These are phyloP conservation scores for Eremothecium coryli DNA, from an alignment of 1,139 yeast species.

Conservation along the genomic window DNA sequence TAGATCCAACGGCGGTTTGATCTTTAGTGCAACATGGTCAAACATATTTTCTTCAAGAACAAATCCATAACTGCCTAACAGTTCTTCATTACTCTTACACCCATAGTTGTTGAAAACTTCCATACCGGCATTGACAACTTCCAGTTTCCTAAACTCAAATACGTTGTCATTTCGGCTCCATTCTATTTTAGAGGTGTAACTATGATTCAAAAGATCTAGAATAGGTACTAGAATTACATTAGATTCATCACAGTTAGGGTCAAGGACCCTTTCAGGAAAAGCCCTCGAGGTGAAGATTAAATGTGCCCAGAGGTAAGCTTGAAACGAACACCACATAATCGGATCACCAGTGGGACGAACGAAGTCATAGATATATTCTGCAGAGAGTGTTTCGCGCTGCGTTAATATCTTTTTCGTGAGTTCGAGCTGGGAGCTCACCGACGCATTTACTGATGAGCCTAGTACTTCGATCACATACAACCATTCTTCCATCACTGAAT, in stretches of 20 bases:
- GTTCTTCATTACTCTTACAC: conserved; percentile 73
- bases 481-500: conserved; percentile 30
- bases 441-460: neutral
- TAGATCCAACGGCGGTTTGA: conserved; percentile 38
- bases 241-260: conserved; percentile 20
- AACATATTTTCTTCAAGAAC: conserved; percentile 49
- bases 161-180: conserved; percentile 41
- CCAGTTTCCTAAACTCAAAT: conserved; percentile 21
- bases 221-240: conserved; percentile 65
- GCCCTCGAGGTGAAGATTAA: conserved; percentile 67
- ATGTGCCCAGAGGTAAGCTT: conserved; percentile 66
- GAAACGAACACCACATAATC: conserved; percentile 50
- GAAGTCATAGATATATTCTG: conserved; percentile 13
- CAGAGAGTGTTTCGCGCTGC: neutral
- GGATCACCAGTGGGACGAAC: conserved; percentile 1
- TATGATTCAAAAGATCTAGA: conserved; percentile 69
- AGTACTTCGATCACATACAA: conserved; percentile 4
- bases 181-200: conserved; percentile 47
- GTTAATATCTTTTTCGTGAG: neutral
- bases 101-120: conserved; percentile 80
- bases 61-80: conserved; percentile 54
- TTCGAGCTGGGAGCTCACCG: neutral
- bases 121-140: conserved; percentile 29
- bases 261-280: conserved; percentile 54
- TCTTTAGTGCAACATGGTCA: conserved; percentile 53